These are phyloP conservation scores for Bombardia bombarda DNA, from an alignment of 495 filamentous ascomycete species.

Conservation along the genomic window DNA sequence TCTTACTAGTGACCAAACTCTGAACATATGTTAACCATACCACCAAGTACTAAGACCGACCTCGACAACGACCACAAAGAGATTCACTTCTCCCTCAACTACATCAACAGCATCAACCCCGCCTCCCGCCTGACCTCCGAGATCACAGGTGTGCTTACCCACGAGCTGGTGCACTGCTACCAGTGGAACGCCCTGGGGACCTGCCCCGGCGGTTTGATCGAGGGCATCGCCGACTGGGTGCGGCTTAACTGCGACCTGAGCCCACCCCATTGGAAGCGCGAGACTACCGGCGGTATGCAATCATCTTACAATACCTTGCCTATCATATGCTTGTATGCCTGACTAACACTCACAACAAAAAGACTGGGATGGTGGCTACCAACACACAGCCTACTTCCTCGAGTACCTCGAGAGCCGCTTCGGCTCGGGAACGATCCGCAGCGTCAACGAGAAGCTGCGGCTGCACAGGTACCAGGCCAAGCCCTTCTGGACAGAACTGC, in stretches of 20 bases:
- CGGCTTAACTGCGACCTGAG: conserved; percentile 62
- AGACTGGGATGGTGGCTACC: conserved; percentile 86
- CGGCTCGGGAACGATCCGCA: conserved; percentile 62
- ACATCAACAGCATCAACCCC: conserved; percentile 48
- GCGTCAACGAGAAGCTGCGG: conserved; percentile 64
- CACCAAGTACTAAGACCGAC: conserved; percentile 46
- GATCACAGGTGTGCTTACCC: conserved; percentile 74
- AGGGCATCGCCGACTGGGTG: conserved; percentile 94
- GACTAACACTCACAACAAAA: conserved; percentile 5
- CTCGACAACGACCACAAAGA: conserved; percentile 89
- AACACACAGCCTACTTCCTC: conserved; percentile 87
- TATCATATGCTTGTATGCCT: no score
- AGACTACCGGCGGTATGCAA: conserved; percentile 16
- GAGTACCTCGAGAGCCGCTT: conserved; percentile 61
- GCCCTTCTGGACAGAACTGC: conserved; percentile 63
- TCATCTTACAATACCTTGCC: not conserved
- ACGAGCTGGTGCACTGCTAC: conserved; percentile 95
- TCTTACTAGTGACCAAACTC: no score
- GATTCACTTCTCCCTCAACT: conserved; percentile 78
- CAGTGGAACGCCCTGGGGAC: conserved; percentile 64
- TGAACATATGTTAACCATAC: no score
- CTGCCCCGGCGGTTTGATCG: conserved; percentile 73
- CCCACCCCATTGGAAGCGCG: conserved; percentile 79
- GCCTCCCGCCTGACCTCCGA: conserved; percentile 45
- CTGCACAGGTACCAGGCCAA: conserved; percentile 48